Percentiles rank a stretch among this genome's conserved stretches.
Conservation (phyloP, 192 early-diverging fungal species). For the Gryganskiella cystojenkinii region DNA sequence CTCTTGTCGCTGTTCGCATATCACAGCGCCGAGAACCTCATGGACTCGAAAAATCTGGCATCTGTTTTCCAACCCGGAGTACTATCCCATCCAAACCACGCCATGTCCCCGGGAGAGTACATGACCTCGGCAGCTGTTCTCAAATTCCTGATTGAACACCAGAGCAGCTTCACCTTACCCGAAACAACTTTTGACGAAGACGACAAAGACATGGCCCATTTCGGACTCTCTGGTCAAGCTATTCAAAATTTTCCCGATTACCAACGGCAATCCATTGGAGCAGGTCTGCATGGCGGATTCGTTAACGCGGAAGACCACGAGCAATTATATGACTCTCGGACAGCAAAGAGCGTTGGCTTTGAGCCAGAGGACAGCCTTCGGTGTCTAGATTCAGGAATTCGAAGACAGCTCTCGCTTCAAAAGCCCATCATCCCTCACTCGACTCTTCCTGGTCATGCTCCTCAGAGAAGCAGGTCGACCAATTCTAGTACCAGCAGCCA, state of each 20-base stretch:
- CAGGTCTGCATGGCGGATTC: slow-evolving; percentile 20
- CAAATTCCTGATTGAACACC: slow-evolving; percentile 78
- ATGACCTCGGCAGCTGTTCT: slow-evolving; percentile 78
- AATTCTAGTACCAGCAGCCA: slow-evolving; percentile 41
- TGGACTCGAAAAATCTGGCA: slow-evolving; percentile 80
- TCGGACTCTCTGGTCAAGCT: slow-evolving; percentile 9
- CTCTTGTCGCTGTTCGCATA: slow-evolving; percentile 67
- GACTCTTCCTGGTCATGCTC: slow-evolving; percentile 29
- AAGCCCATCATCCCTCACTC: slow-evolving; percentile 36
- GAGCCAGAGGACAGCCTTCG: slow-evolving; percentile 24
- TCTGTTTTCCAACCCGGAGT: slow-evolving; percentile 82
- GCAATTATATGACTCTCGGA: slow-evolving; percentile 13
- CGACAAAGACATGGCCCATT: slow-evolving; percentile 36
- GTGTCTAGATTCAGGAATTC: slow-evolving; percentile 20
- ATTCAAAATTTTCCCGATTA: slow-evolving; percentile 2
- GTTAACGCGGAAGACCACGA: slow-evolving; percentile 43
- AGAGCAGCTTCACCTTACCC: slow-evolving; percentile 58
- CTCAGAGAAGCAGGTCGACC: slow-evolving; percentile 38
- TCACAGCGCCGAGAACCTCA: slow-evolving; percentile 66
- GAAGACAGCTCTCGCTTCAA: slow-evolving; percentile 29
- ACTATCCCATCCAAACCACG: slow-evolving; percentile 77
- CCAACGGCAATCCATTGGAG: not conserved
- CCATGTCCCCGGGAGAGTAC: slow-evolving; percentile 78
- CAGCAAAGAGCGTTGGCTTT: slow-evolving; percentile 13
- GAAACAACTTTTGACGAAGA: slow-evolving; percentile 40